These are phyloP conservation scores for Fragaria ananassa DNA, from an alignment of 306 rosid genomes.

Conservation along the genomic window DNA sequence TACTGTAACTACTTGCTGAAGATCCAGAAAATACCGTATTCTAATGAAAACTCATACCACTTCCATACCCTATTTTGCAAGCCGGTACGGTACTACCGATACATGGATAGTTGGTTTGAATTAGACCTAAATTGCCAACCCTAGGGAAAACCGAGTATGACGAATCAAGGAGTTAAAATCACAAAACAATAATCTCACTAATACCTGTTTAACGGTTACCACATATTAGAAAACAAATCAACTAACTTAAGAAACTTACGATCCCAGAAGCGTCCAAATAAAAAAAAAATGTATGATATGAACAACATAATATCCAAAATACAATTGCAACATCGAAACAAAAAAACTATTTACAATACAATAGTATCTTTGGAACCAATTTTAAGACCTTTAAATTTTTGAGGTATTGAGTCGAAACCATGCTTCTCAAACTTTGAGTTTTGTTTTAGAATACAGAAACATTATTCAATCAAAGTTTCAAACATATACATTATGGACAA, in stretches of 20 bases:
- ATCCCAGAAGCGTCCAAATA: not conserved
- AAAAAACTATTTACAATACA: not conserved
- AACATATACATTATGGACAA: not conserved
- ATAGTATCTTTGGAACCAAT: not conserved
- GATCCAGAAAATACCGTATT: no score
- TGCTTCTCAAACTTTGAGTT: not conserved
- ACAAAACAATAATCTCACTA: not conserved
- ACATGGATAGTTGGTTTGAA: no score
- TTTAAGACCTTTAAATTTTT: not conserved
- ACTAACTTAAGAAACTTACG: not conserved
- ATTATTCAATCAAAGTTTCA: not conserved
- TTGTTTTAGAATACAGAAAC: not conserved
- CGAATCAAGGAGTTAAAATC: not conserved
- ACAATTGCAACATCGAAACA: not conserved
- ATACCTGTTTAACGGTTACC: not conserved
- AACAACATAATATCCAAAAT: not conserved
- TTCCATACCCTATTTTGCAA: no score
- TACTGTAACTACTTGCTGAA: no score
- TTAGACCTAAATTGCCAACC: no score
- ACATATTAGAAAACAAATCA: not conserved
- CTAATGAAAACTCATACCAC: no score
- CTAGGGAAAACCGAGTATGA: no score
- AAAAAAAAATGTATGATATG: not conserved
- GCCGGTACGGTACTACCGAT: no score
- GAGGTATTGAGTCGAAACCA: not conserved